Conservation (phyloP, 768 basidiomycete species). For the Russula griseocarnosa region DNA sequence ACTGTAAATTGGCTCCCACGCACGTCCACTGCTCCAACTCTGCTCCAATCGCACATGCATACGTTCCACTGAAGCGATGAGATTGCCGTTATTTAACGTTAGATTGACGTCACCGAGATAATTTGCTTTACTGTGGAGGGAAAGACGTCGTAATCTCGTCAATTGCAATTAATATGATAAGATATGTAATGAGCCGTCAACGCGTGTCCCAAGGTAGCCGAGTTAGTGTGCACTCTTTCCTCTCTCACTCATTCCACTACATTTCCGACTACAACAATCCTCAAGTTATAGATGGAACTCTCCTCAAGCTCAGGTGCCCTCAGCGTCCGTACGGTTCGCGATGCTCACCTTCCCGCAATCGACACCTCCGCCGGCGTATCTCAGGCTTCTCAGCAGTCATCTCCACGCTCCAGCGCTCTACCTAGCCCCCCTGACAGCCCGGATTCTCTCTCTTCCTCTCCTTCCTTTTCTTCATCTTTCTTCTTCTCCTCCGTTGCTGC, state of each 20-base stretch:
- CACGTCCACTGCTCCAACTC: not conserved
- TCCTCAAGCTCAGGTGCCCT: slow-evolving; percentile 18
- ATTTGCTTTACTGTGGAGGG: no score
- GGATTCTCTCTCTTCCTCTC: slow-evolving; percentile 63
- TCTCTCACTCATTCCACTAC: not conserved
- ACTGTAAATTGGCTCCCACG: not conserved
- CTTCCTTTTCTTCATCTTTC: slow-evolving; percentile 69
- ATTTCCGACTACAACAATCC: not conserved
- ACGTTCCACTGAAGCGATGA: not conserved
- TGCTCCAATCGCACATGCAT: not conserved
- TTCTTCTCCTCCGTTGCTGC: slow-evolving; percentile 73
- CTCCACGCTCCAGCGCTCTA: slow-evolving; percentile 44
- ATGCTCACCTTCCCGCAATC: slow-evolving; percentile 1
- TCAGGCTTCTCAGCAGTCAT: slow-evolving; percentile 43
- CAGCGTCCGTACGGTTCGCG: slow-evolving; percentile 26
- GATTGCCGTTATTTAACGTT: not conserved
- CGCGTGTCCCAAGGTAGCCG: slow-evolving; percentile 1
- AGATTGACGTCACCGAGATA: not conserved
- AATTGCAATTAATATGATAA: no score
- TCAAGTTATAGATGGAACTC: slow-evolving; percentile 17
- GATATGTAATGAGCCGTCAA: not conserved
- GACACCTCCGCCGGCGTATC: slow-evolving; percentile 32
- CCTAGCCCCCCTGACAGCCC: slow-evolving; percentile 62
- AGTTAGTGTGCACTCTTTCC: not conserved
- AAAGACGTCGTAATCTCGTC: not conserved